Conservation (phyloP, 176 grass and related monocot genomes). For the bread wheat (Triticum aestivum) region DNA sequence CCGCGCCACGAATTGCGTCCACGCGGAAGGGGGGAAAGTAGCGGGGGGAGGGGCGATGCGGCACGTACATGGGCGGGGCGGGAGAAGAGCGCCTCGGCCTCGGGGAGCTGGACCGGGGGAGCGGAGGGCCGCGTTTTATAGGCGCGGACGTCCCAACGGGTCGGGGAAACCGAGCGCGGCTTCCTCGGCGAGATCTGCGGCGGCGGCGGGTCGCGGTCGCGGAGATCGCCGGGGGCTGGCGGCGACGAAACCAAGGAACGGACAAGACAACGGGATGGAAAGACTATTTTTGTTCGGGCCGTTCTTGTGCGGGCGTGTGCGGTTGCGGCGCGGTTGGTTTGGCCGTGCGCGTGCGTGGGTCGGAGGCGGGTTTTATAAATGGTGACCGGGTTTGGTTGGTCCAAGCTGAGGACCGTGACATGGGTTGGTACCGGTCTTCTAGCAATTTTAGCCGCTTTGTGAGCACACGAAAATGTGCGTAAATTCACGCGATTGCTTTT, state of each 20-base stretch:
- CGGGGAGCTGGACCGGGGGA: neutral
- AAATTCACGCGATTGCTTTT: too few relatives aligned
- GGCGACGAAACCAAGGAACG: conserved; percentile 33
- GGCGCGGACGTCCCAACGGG: neutral
- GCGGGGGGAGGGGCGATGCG: neutral
- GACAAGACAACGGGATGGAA: neutral
- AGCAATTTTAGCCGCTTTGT: neutral
- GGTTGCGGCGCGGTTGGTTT: neutral
- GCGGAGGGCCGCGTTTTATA: neutral
- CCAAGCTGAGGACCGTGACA: neutral
- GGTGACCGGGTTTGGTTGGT: neutral
- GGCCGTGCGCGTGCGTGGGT: neutral
- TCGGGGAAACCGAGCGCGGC: neutral
- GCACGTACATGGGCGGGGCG: conserved; percentile 11
- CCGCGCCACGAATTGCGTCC: neutral
- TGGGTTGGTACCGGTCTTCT: neutral
- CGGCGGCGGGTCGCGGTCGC: conserved; percentile 24
- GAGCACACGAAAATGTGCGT: neutral
- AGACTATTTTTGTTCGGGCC: neutral
- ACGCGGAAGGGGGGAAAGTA: neutral
- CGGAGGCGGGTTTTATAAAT: neutral
- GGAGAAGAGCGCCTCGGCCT: conserved; percentile 5
- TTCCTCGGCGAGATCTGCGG: conserved; percentile 11
- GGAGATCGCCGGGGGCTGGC: conserved; percentile 39
- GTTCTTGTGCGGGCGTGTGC: neutral